Evolutionary conservation across 768 basidiomycete species (phyloP), one percentile per base, ranked within the genome.

Genomic region (Fistulinella prunicolor): DNA sequence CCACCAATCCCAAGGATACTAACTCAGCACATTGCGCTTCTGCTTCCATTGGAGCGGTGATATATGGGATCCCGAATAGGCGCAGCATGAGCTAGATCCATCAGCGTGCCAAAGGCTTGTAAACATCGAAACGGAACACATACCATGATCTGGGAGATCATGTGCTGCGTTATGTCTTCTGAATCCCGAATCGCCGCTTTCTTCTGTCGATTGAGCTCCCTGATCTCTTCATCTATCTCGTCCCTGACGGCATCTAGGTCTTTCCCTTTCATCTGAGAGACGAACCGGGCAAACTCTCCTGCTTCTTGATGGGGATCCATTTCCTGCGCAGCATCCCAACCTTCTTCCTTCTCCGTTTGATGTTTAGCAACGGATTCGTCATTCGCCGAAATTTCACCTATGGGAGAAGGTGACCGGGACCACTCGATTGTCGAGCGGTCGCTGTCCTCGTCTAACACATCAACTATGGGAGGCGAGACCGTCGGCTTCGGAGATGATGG

Each of bases 31-130:
- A 99, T 66, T 99, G 96, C 0, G 96, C 96, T 68, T 99, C 96
- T 36, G 96, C 96, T 75, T 99, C 96, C 92, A 95, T 95, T 2
- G 96, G 96, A 2, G 96, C 96, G 4, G 94, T 96, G 59, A 98
- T 90, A 61, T 95, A 99, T 3, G 96, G 96, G 46, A 98, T 96
- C 12, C 96, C 96, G 58, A 97, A 97, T 17, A 96, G 76, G 32
- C 90, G 83, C 14, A 99, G 71, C 80, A 99, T 84, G 41, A 85
- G 80, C 94, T 97, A 20, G 20, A 38, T 36, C 20, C 6, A 42
- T 64, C 30, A 52, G 38, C 22, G 41, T 20, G 12, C 23, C 41
- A 51, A 42, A 24, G 44, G 29, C 40, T 38, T 13, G 21, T 21
- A 48, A 20, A 44, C 30, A 41, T 13, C 24, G 46, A n/a, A 28